phyloP scores from a whole-genome alignment of 2,329 filamentous ascomycete genomes.

The Aaosphaeria arxii region DNA sequence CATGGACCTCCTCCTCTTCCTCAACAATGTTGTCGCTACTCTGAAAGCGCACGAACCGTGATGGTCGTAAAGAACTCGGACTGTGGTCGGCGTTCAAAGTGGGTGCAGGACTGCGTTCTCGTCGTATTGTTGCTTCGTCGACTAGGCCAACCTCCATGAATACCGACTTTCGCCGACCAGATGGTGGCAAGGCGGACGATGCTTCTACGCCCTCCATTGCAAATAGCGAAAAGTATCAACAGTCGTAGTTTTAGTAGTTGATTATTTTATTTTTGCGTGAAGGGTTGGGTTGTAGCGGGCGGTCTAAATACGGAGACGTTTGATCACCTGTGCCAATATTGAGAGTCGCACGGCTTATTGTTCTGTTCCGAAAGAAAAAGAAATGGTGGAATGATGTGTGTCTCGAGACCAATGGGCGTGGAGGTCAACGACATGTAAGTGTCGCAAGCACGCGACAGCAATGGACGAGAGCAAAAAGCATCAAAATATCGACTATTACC shows the following conservation, averaged over 20 bases:
- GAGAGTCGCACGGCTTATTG: no score
- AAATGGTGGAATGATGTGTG: no score
- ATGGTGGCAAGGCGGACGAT: slow-evolving; percentile 15
- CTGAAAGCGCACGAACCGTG: slow-evolving; percentile 29
- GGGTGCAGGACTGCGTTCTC: slow-evolving; percentile 28
- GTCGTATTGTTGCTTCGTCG: slow-evolving; percentile 26
- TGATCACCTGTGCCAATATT: no score
- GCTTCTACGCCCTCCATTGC: slow-evolving; percentile 26
- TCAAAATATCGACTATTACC: no score
- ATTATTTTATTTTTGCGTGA: no score
- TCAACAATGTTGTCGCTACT: slow-evolving; percentile 27
- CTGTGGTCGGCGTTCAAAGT: slow-evolving; percentile 13
- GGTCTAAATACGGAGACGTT: background rate
- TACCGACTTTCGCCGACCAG: slow-evolving; percentile 28
- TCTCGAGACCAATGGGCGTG: no score
- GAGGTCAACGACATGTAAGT: no score
- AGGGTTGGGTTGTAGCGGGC: background rate
- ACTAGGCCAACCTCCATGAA: slow-evolving; percentile 37
- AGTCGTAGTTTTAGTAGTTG: background rate
- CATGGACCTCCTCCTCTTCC: slow-evolving; percentile 14
- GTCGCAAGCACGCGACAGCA: no score
- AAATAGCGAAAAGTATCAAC: background rate
- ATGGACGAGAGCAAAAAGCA: no score
- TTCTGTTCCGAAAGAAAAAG: no score
- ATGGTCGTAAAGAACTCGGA: slow-evolving; percentile 21